phyloP scores from a whole-genome alignment of 805 yeast genomes.

The Yamadazyma olivae region DNA sequence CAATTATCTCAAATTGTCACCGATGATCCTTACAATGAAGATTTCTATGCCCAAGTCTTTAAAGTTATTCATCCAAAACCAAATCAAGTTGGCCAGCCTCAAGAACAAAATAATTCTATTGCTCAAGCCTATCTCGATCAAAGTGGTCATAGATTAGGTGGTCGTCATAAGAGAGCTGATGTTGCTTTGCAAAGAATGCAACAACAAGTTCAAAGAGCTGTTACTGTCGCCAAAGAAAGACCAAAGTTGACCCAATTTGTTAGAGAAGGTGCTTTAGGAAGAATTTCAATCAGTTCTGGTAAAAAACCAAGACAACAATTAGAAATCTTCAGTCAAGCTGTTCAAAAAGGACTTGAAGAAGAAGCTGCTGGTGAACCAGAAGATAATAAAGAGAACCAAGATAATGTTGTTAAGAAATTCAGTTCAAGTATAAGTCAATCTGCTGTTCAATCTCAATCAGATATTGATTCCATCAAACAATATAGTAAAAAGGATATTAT shows the following conservation, averaged over 20 bases:
- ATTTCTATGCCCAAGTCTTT: conserved; percentile 91
- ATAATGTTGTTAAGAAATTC: conserved; percentile 13
- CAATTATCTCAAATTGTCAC: conserved; percentile 95
- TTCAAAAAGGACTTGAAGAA: conserved; percentile 43
- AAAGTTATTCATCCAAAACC: conserved; percentile 56
- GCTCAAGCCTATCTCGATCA: conserved; percentile 91
- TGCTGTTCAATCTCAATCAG: conserved; percentile 17
- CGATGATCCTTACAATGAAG: conserved; percentile 96
- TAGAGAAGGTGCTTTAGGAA: conserved; percentile 87
- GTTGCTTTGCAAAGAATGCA: conserved; percentile 96
- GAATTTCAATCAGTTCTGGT: conserved; percentile 72
- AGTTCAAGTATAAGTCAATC: conserved; percentile 22
- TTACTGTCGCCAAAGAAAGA: conserved; percentile 88
- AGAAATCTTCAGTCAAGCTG: conserved; percentile 55
- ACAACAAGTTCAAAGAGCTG: conserved; percentile 95
- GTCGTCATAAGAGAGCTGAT: conserved; percentile 79
- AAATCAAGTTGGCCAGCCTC: conserved; percentile 43
- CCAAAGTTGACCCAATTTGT: conserved; percentile 63
- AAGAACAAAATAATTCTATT: conserved; percentile 68
- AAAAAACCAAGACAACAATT: conserved; percentile 87
- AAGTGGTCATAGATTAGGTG: conserved; percentile 87
- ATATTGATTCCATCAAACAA: conserved; percentile 17
- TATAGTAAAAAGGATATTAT: conserved; percentile 47
- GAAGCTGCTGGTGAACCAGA: conserved; percentile 21
- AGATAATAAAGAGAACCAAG: conserved; percentile 20